Evolutionary conservation across 345 rosid species (phyloP).

Genomic region (Excoecaria cochinchinensis): DNA sequence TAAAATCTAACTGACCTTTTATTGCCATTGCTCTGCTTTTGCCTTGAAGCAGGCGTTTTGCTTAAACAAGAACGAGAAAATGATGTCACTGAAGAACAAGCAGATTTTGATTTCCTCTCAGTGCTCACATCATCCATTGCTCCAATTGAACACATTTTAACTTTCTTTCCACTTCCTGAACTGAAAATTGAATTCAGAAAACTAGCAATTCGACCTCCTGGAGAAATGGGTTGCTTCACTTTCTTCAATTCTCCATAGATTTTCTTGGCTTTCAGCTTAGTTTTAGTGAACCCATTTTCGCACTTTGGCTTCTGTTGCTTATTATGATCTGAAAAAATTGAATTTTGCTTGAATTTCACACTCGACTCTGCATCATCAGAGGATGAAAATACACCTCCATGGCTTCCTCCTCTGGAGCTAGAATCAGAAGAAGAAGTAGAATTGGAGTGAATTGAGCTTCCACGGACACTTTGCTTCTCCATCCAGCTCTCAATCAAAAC

Average conservation of each 20-base stretch:
- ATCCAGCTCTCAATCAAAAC: slow-evolving; percentile 56
- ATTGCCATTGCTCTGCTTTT: slow-evolving; percentile 18
- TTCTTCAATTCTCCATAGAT: slow-evolving; percentile 59
- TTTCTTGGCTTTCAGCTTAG: slow-evolving; percentile 53
- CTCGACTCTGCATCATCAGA: slow-evolving; percentile 55
- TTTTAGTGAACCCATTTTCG: slow-evolving; percentile 48
- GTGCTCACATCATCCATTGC: slow-evolving; percentile 59
- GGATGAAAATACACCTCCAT: slow-evolving; percentile 35
- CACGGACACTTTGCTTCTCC: slow-evolving; percentile 37
- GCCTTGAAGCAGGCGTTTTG: slow-evolving; percentile 40
- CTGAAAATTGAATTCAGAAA: slow-evolving; percentile 77
- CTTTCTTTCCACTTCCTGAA: slow-evolving; percentile 64
- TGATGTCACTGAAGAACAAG: slow-evolving; percentile 50
- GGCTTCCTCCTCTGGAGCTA: slow-evolving; percentile 37
- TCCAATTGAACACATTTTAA: slow-evolving; percentile 63
- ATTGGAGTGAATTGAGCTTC: slow-evolving; percentile 19
- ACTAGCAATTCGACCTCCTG: slow-evolving; percentile 63
- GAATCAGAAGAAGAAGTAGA: slow-evolving; percentile 56
- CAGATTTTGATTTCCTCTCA: slow-evolving; percentile 48
- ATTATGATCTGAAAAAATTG: neutral
- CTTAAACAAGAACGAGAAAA: slow-evolving; percentile 65
- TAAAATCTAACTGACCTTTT: slow-evolving; percentile 64
- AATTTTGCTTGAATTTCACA: neutral
- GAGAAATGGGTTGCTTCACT: slow-evolving; percentile 79
- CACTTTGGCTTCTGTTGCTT: slow-evolving; percentile 20